These are phyloP conservation scores for Debaryomyces sp. DNA, from an alignment of 1,139 yeast genomes.

Conservation along the genomic window DNA sequence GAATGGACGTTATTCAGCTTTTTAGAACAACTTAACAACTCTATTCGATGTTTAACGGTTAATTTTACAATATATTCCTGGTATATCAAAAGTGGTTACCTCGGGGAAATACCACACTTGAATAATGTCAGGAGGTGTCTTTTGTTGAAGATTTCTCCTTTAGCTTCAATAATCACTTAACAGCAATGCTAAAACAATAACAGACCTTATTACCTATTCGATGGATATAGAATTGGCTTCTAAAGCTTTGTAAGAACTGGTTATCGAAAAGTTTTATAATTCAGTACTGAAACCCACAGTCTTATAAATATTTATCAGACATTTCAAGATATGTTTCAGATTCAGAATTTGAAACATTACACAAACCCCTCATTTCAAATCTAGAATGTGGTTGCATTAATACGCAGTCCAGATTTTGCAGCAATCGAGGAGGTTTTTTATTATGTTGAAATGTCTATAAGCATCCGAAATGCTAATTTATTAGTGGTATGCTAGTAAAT, in stretches of 20 bases:
- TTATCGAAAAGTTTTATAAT: constrained; percentile 4
- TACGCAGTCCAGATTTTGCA: constrained; percentile 6
- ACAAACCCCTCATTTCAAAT: constrained; percentile 13
- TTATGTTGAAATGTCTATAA: neutral
- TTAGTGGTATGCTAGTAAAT: constrained; percentile 1
- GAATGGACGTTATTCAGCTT: constrained; percentile 2
- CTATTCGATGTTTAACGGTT: neutral
- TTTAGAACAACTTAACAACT: neutral
- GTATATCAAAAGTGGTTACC: neutral
- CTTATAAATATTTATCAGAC: constrained; percentile 10
- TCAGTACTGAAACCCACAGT: constrained; percentile 13
- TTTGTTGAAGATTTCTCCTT: neutral
- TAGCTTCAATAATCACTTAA: neutral
- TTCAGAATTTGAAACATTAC: constrained; percentile 21
- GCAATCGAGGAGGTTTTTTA: constrained; percentile 4
- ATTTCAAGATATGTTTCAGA: constrained; percentile 21
- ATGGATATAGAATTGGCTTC: neutral
- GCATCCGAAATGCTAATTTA: neutral
- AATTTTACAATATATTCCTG: neutral
- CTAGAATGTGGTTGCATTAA: constrained; percentile 7
- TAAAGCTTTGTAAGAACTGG: constrained; percentile 5
- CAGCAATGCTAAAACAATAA: neutral
- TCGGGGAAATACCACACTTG: constrained; percentile 6
- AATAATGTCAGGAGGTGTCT: neutral
- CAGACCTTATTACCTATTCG: neutral